Conservation (phyloP, 306 rosid genomes). For the Rubus parviflorus region DNA sequence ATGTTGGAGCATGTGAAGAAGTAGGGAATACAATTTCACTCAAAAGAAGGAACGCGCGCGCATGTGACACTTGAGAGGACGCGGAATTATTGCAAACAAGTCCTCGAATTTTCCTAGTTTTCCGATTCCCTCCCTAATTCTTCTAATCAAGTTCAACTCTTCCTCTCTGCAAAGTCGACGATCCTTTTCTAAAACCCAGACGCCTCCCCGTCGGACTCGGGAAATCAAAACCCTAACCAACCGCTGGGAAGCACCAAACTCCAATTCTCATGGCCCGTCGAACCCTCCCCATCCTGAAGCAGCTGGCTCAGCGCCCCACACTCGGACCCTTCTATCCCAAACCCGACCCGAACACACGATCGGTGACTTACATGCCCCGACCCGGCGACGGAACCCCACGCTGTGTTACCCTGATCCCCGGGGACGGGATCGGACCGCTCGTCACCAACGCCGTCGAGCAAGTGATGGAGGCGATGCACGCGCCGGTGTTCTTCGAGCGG, state of each 20-base stretch:
- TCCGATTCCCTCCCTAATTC: not conserved
- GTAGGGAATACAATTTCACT: too few species aligned
- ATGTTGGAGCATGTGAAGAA: too few species aligned
- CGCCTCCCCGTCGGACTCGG: constrained; percentile 10
- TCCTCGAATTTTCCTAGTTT: constrained; percentile 3
- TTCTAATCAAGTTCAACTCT: constrained; percentile 6
- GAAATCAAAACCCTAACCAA: constrained; percentile 14
- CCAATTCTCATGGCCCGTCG: not conserved
- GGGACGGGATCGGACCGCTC: constrained; percentile 85
- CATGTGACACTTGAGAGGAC: not conserved
- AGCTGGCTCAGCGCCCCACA: constrained; percentile 2
- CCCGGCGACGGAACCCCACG: constrained; percentile 86
- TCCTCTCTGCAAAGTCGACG: constrained; percentile 2
- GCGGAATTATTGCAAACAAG: constrained; percentile 11
- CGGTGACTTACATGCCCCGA: constrained; percentile 61
- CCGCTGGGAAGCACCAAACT: too few species aligned
- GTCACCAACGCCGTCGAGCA: constrained; percentile 86
- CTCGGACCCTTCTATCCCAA: constrained; percentile 30
- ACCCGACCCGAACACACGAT: constrained; percentile 33
- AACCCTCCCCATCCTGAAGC: constrained; percentile 25
- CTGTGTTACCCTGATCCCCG: constrained; percentile 72
- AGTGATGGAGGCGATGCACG: constrained; percentile 94
- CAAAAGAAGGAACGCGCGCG: too few species aligned
- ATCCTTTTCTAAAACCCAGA: not conserved
- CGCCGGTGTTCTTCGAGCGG: constrained; percentile 80